phyloP scores from a whole-genome alignment of 116 monocot genomes.

The Iris pallida region DNA sequence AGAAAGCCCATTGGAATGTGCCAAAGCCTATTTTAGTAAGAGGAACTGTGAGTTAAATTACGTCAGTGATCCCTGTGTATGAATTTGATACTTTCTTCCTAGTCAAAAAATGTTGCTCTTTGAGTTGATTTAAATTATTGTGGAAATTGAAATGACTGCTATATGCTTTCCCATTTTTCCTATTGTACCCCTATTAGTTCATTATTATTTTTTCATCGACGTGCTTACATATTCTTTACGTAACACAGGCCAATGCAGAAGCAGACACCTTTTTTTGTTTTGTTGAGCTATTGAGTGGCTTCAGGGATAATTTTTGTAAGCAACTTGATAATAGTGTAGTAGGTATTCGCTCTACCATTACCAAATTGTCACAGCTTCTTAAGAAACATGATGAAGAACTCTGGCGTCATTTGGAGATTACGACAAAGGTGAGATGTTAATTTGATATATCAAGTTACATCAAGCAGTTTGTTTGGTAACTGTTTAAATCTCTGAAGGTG shows the following conservation, averaged over 20 bases:
- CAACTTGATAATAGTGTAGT: constrained; percentile 95
- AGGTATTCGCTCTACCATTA: constrained; percentile 77
- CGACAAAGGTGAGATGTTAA: constrained; percentile 62
- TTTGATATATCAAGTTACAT: background rate
- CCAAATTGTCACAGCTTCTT: constrained; percentile 62
- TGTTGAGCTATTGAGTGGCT: constrained; percentile 85
- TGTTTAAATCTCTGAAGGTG: too few relatives aligned
- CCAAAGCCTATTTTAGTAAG: too few relatives aligned
- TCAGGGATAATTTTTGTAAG: constrained; percentile 91
- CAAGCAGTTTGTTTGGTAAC: too few relatives aligned
- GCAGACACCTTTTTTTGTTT: constrained; percentile 95
- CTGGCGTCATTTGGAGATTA: constrained; percentile 88
- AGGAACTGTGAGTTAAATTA: too few relatives aligned
- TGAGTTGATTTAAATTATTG: too few relatives aligned
- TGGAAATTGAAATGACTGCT: background rate
- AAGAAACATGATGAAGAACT: constrained; percentile 90
- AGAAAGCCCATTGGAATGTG: too few relatives aligned
- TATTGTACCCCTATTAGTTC: too few relatives aligned
- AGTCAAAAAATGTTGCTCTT: too few relatives aligned
- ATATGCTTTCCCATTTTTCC: background rate
- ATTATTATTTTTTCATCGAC: background rate
- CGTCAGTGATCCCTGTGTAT: too few relatives aligned
- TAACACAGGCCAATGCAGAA: constrained; percentile 57
- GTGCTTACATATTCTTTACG: background rate
- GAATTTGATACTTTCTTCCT: too few relatives aligned